These are phyloP conservation scores for Cryphonectria radicalis DNA, from an alignment of 2,329 filamentous ascomycete genomes.

Conservation along the genomic window DNA sequence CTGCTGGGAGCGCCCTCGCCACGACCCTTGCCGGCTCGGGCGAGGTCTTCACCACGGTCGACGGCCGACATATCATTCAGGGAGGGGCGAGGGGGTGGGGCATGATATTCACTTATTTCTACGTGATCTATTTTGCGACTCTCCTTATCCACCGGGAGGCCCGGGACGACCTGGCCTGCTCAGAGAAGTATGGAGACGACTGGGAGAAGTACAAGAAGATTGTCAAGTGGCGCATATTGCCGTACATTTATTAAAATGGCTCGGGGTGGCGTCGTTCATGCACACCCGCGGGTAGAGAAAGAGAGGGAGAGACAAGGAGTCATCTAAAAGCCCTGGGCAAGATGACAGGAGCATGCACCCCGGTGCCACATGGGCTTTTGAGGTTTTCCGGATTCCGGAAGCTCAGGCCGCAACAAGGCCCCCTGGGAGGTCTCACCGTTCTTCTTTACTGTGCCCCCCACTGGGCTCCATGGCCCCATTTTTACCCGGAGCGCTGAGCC, in stretches of 20 bases:
- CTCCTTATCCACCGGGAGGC: slow-evolving; percentile 80
- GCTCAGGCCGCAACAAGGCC: slow-evolving; percentile 23
- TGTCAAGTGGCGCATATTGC: slow-evolving; percentile 78
- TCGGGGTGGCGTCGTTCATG: slow-evolving; percentile 21
- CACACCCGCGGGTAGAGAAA: slow-evolving; percentile 10
- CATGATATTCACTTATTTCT: slow-evolving; percentile 86
- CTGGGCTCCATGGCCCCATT: slow-evolving; percentile 19
- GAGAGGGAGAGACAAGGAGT: background rate
- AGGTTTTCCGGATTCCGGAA: slow-evolving; percentile 15
- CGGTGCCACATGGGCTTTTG: slow-evolving; percentile 22
- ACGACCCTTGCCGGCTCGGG: slow-evolving; percentile 47
- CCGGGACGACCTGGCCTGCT: slow-evolving; percentile 84
- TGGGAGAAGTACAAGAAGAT: slow-evolving; percentile 81
- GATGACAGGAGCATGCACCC: slow-evolving; percentile 21
- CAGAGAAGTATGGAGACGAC: slow-evolving; percentile 82
- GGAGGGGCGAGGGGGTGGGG: slow-evolving; percentile 76
- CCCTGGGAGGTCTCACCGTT: slow-evolving; percentile 28
- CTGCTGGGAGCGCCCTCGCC: slow-evolving; percentile 50
- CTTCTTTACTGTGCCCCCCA: slow-evolving; percentile 26
- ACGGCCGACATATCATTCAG: slow-evolving; percentile 66
- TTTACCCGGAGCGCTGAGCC: slow-evolving; percentile 26
- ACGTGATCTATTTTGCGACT: slow-evolving; percentile 83
- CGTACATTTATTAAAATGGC: slow-evolving; percentile 69
- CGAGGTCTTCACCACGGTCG: slow-evolving; percentile 50
- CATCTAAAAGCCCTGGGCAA: slow-evolving; percentile 6